Evolutionary conservation across 2,329 filamentous ascomycete species (phyloP).

Genomic region (Sphaerulina vaccinii): DNA sequence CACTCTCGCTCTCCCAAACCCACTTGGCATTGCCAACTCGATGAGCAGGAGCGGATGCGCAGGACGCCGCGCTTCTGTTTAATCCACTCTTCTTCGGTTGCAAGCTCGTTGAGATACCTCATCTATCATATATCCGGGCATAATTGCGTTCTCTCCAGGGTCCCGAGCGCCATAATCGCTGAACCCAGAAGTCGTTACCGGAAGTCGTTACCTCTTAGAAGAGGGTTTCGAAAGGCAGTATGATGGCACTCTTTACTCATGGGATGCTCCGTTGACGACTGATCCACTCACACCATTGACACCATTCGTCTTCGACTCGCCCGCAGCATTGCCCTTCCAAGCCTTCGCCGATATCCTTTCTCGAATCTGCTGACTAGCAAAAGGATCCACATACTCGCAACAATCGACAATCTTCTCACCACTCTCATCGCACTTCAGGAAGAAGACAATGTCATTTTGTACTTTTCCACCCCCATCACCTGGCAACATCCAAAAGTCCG

Average conservation of each 20-base stretch:
- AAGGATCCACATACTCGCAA: conserved; percentile 24
- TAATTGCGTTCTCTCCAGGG: too few species aligned
- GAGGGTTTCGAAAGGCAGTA: background rate
- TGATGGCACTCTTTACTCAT: background rate
- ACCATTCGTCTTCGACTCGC: background rate
- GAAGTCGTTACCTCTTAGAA: background rate
- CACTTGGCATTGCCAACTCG: too few species aligned
- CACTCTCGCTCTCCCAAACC: too few species aligned
- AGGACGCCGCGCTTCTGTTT: too few species aligned
- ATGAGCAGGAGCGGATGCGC: too few species aligned
- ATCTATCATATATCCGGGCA: too few species aligned
- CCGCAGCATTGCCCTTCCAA: conserved; percentile 10
- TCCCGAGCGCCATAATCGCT: too few species aligned
- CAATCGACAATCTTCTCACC: conserved; percentile 19
- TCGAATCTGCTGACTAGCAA: conserved; percentile 19
- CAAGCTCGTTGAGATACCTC: too few species aligned
- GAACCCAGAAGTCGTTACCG: too few species aligned
- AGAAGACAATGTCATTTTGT: conserved; percentile 22
- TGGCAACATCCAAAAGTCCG: conserved; percentile 23
- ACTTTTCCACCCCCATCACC: conserved; percentile 18
- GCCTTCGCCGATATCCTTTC: conserved; percentile 18
- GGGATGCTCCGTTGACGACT: background rate
- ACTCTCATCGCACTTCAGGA: conserved; percentile 18
- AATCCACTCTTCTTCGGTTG: too few species aligned
- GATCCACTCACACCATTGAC: background rate